Evolutionary conservation across 352 stramenopile genomes (phyloP), one percentile per base, ranked within the genome.

Genomic region (Pythium graminicola): DNA sequence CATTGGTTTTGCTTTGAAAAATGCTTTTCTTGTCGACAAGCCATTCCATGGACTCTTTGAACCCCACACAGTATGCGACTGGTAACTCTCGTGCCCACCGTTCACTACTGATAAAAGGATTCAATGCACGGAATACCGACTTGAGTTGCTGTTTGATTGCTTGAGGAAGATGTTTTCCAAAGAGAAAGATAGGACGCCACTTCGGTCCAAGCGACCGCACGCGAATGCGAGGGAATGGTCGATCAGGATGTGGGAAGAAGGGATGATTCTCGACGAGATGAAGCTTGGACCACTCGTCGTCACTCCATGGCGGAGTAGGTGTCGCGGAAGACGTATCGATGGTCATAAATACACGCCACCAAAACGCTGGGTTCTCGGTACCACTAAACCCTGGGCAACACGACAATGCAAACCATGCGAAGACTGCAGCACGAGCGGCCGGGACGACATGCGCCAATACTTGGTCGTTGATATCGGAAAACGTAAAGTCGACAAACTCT

Each of bases 331-430:
- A 13, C 13, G 29, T 13, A 13, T 35, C 29, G 7, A 35, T 7
- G 7, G 29, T 13, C 29, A 13, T 13, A 35, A 58, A 50, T 20
- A 59, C 51, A 10, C 51, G 51, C n/a, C 35, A 23, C 51, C 51
- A 59, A 28, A 59, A 59, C 28, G 2, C 13, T 11, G 40, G 41
- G 19, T 53, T 44, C 42, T 51, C 42, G 9, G 13, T 3, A 7
- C 22, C 24, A n/a, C 31, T 17, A n/a, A 36, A 53, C 7, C 52
- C 52, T 6, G 52, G 42, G 24, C 52, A 60, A 17, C 23, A 39
- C 52, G 52, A 45, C 14, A 60, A 32, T 10, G 52, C 52, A 17
- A 52, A 38, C 52, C 52, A 52, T 32, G 22, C 31, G 28, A 42
- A 14, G 9, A 10, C 19, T 1, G 50, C 39, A 4, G 40, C 50